Percentiles rank a stretch among this genome's conserved stretches.
These are phyloP conservation scores for Pythium coloratum DNA, from an alignment of 352 stramenopile species.

Conservation along the genomic window DNA sequence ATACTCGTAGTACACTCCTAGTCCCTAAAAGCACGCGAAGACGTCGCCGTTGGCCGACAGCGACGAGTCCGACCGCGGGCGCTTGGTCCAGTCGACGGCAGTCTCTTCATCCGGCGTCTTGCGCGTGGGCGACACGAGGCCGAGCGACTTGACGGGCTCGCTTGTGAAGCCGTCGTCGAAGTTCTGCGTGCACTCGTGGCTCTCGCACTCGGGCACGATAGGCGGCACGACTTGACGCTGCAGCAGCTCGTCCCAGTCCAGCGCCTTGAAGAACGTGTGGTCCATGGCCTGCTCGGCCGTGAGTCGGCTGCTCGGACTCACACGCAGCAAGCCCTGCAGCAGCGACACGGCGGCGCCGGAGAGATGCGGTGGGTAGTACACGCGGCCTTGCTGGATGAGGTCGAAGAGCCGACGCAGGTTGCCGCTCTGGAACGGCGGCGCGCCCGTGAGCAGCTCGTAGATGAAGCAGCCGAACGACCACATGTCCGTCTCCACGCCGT, in stretches of 20 bases:
- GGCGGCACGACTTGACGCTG: conserved; percentile 62
- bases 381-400: conserved; percentile 52
- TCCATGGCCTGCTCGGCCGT: conserved; percentile 68
- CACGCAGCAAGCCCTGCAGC: conserved; percentile 51
- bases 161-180: conserved; percentile 87
- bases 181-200: conserved; percentile 72
- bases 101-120: background rate
- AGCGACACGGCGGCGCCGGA: conserved; percentile 44
- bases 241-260: conserved; percentile 70
- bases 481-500: conserved; percentile 81
- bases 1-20: background rate
- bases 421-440: conserved; percentile 69
- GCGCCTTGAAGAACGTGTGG: conserved; percentile 70
- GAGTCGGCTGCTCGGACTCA: conserved; percentile 45
- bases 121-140: conserved; percentile 5
- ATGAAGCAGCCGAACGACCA: conserved; percentile 88
- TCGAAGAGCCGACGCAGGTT: conserved; percentile 66
- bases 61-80: conserved; percentile 16
- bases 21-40: conserved; percentile 20
- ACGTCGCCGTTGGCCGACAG: conserved; percentile 10
- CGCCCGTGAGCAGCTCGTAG: conserved; percentile 76
- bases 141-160: conserved; percentile 50
- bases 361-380: conserved; percentile 73
- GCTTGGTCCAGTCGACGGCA: conserved; percentile 15
- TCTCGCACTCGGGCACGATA: conserved; percentile 56